These are phyloP conservation scores for Xanthoconium separans DNA, from an alignment of 1,284 basidiomycete genomes.

Conservation along the genomic window DNA sequence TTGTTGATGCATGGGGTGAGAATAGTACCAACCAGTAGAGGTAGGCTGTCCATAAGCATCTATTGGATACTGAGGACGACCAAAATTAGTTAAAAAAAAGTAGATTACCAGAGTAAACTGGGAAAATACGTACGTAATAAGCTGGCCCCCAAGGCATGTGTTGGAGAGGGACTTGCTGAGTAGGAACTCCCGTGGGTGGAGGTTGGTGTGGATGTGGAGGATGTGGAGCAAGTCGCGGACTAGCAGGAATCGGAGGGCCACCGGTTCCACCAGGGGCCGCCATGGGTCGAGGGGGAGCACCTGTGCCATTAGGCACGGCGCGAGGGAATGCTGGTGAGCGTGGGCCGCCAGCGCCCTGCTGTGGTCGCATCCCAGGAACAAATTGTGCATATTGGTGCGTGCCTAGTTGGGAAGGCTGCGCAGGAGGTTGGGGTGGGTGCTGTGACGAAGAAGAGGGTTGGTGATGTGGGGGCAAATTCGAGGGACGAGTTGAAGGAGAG, in stretches of 20 bases:
- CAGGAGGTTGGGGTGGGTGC: constrained; percentile 40
- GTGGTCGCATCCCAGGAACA: constrained; percentile 42
- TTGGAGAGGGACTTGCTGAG: constrained; percentile 42
- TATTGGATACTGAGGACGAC: constrained; percentile 22
- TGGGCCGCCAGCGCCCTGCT: constrained; percentile 48
- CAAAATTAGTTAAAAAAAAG: constrained; percentile 15
- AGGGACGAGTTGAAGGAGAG: constrained; percentile 44
- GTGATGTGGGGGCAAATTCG: constrained; percentile 45
- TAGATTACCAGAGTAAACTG: constrained; percentile 21
- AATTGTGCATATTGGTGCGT: constrained; percentile 45
- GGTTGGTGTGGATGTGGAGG: constrained; percentile 44
- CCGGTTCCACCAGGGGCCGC: constrained; percentile 51
- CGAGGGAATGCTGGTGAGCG: constrained; percentile 66
- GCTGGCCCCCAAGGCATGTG: constrained; percentile 29
- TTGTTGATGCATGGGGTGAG: constrained; percentile 41
- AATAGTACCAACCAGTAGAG: constrained; percentile 24
- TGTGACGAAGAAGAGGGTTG: constrained; percentile 35
- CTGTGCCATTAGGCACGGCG: constrained; percentile 60
- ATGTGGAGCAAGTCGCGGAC: constrained; percentile 64
- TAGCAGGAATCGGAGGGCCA: constrained; percentile 54
- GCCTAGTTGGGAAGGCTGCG: constrained; percentile 45
- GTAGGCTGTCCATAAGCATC: constrained; percentile 27
- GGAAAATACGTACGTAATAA: constrained; percentile 43
- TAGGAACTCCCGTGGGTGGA: constrained; percentile 46
- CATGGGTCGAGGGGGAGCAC: constrained; percentile 57